Base-by-base conservation (phyloP, 805 yeast species). In the Ogataea haglerorum region DNA sequence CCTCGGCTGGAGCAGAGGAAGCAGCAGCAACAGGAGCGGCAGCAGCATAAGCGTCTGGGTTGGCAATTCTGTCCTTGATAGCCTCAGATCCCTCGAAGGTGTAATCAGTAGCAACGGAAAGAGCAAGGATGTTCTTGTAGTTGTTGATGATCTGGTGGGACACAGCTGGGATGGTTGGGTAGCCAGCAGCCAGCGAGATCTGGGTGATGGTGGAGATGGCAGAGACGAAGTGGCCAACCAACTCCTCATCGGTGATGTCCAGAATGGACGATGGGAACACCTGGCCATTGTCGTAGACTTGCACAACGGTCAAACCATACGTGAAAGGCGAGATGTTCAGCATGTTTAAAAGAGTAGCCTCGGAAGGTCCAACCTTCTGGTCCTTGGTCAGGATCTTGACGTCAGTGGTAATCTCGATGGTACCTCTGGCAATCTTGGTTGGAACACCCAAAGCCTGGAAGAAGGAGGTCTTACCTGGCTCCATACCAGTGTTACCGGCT, bases 391-490 rank as follows among this genome's bases (percentile, higher is more conserved):
- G 95, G 69, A 93, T 96, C 80, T 86, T 86, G 66, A 93, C 95
- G 69, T 93, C 99, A 63, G 85, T 74, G 72, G 88, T 89, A 75
- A 93, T 93, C 80, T 93, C 99, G 83, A 93, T 93, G 77, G 96
- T 89, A 93, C 99, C 99, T 86, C 99, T 90, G 75, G 96, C 93
- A 89, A 93, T 93, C 95, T 93, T 93, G 87, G 99, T 93, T 82
- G 99, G 99, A 66, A 93, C 96, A 87, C 98, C 98, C 67, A 93
- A 83, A 69, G 99, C 99, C 83, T 93, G 99, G 98, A 93, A 93
- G 95, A 93, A 93, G 70, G 99, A 93, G 68, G 99, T 93, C 88
- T 93, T 93, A 85, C 98, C 98, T 75, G 99, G 99, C 80, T 93
- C 99, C 95, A 93, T 90, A 85, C 98, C 97, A 63, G 99, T 93